Evolutionary conservation across 805 yeast genomes (phyloP), one percentile per base, ranked within the genome.

Genomic region (Debaryomyces maramus): DNA sequence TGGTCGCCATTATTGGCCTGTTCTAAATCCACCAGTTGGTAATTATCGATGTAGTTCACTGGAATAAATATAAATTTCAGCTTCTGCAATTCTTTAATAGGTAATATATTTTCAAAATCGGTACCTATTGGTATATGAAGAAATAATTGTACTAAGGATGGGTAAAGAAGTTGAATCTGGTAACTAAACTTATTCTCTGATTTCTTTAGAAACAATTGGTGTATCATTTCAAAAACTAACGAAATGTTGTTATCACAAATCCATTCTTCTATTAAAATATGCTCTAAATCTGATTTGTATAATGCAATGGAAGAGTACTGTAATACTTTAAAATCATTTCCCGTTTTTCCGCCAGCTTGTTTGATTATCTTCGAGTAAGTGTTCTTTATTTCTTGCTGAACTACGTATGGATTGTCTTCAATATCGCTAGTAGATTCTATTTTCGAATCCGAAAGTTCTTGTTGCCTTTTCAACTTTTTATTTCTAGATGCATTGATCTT

Each of bases 1-100:
- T 86, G 93, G 33, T 80, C 80, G 1, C 91, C 93, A 13, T 82
- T 81, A 44, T 78, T 85, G 2, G 74, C 77, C 0, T 63, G 62
- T 34, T 73, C 83, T 30, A 79, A 64, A 53, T 53, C 49, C 1
- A 44, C 31, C 3, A 26, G 30, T 14, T 52, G 53, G n/a, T 50
- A 47, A 39, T 80, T 83, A 33, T 73, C 83, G 44, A 77, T 80
- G 53, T 78, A 84, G 55, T 83, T 85, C 20, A 84, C 66, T 0
- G 91, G 93, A 28, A 84, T 55, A 46, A 86, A 84, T 1, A 85
- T 67, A 48, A 80, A 77, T 41, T 53, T 62, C 57, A 58, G 60
- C 36, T 46, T 45, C 23, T 53, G 49, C 41, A 67, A 52, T 7
- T 67, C 73, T 3, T 60, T 48, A 36, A 58, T 34, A 14, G 67